Conservation (phyloP, 345 rosid species). For the Citropsis articulata region DNA sequence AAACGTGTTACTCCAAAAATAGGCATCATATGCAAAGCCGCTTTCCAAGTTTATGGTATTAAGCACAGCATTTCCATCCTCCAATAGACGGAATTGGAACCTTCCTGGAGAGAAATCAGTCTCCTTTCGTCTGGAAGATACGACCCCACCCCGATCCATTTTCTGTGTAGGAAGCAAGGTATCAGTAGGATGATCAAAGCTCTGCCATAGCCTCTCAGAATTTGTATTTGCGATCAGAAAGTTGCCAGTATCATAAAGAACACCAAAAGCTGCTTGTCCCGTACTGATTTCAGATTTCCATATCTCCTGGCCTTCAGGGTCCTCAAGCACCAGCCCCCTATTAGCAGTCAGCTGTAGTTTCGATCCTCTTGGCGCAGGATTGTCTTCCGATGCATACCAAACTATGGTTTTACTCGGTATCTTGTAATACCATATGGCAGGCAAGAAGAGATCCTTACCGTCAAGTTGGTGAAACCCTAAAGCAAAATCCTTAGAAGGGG, state of each 20-base stretch:
- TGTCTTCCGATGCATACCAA: constrained; percentile 28
- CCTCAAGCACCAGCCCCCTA: constrained; percentile 15
- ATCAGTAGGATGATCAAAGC: constrained; percentile 32
- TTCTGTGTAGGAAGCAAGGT: constrained; percentile 37
- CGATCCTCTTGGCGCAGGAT: constrained; percentile 24
- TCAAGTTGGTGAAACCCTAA: constrained; percentile 29
- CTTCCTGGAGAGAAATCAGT: constrained; percentile 38
- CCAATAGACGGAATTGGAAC: constrained; percentile 26
- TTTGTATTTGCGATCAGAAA: constrained; percentile 16
- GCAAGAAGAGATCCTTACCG: constrained; percentile 20
- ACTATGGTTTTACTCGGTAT: constrained; percentile 29
- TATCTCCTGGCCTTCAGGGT: constrained; percentile 21
- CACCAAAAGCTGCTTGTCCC: constrained; percentile 16
- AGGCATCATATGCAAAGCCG: constrained; percentile 14
- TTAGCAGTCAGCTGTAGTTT: constrained; percentile 21
- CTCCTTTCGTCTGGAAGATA: constrained; percentile 22
- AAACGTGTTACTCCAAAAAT: constrained; percentile 12
- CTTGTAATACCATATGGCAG: constrained; percentile 33
- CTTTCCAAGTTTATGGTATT: constrained; percentile 23
- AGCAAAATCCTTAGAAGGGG: constrained; percentile 31
- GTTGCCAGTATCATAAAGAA: constrained; percentile 29
- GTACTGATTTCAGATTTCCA: constrained; percentile 16
- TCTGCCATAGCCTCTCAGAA: constrained; percentile 23
- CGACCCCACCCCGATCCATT: constrained; percentile 4
- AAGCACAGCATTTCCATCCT: constrained; percentile 32